Evolutionary conservation across 2,329 filamentous ascomycete species (phyloP).

Genomic region (Fusarium subtropicale): DNA sequence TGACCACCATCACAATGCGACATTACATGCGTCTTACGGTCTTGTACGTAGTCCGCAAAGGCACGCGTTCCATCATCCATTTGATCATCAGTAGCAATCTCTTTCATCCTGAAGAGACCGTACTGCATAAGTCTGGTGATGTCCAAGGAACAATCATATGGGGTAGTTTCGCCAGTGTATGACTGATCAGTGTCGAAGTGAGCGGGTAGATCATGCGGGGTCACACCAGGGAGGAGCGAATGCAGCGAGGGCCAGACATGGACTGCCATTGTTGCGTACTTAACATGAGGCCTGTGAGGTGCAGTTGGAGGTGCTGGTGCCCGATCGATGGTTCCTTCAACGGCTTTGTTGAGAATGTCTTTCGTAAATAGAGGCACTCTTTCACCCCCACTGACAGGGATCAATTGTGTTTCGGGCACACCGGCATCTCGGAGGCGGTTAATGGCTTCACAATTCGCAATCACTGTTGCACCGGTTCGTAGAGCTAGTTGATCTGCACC

Average conservation of each 20-base stretch:
- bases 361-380: neutral
- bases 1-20: slow-evolving; percentile 1
- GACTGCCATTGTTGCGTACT: neutral
- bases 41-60: neutral
- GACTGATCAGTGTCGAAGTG: neutral
- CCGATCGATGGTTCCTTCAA: neutral
- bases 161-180: neutral
- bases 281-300: neutral
- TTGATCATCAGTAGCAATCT: neutral
- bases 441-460: neutral
- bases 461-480: neutral
- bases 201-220: neutral
- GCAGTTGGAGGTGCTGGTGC: neutral
- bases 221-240: neutral
- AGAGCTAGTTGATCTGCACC: neutral
- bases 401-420: neutral
- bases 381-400: neutral
- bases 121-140: neutral
- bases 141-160: neutral
- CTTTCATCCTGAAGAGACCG: neutral
- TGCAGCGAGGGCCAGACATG: neutral
- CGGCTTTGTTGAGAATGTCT: neutral
- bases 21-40: neutral
- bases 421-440: neutral
- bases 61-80: neutral